A percentile compares a stretch with the other conserved stretches of the same genome.
Conservation (phyloP, 2,329 filamentous ascomycete species). For the Emergomyces orientalis region DNA sequence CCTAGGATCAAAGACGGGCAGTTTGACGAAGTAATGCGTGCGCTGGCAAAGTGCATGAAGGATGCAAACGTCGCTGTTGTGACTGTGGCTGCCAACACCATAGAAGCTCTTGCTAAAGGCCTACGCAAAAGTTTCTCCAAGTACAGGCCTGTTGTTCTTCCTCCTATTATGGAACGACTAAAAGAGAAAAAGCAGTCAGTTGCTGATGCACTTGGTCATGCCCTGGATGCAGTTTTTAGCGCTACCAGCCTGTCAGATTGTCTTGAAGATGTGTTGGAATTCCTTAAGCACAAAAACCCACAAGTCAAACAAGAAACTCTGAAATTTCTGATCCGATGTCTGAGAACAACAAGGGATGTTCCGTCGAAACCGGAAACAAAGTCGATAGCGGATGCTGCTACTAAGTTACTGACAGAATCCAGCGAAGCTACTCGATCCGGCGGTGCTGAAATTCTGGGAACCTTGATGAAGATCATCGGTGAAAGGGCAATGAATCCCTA, state of each 20-base stretch:
- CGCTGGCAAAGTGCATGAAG: constrained; percentile 94
- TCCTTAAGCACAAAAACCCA: constrained; percentile 87
- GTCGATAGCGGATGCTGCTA: constrained; percentile 75
- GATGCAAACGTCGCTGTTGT: constrained; percentile 96
- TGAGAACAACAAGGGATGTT: constrained; percentile 73
- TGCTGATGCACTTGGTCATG: constrained; percentile 75
- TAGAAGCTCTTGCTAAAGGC: constrained; percentile 80
- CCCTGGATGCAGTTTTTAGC: constrained; percentile 62
- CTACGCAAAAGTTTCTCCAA: constrained; percentile 68
- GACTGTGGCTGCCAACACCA: constrained; percentile 83
- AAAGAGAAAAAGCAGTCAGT: constrained; percentile 96
- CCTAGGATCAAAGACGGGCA: constrained; percentile 86
- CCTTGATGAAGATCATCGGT: constrained; percentile 96
- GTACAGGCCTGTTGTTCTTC: constrained; percentile 71
- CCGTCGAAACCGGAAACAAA: constrained; percentile 77
- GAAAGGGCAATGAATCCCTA: constrained; percentile 92
- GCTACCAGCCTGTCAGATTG: constrained; percentile 70
- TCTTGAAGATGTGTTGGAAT: constrained; percentile 80
- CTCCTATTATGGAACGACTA: constrained; percentile 84
- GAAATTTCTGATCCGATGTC: constrained; percentile 81
- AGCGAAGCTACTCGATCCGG: constrained; percentile 77
- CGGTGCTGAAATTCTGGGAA: constrained; percentile 85
- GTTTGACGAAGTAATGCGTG: constrained; percentile 73
- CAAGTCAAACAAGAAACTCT: constrained; percentile 94
- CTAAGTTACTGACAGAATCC: constrained; percentile 83